Base-by-base conservation (phyloP, 768 basidiomycete genomes). In the Naganishia kalamii region DNA sequence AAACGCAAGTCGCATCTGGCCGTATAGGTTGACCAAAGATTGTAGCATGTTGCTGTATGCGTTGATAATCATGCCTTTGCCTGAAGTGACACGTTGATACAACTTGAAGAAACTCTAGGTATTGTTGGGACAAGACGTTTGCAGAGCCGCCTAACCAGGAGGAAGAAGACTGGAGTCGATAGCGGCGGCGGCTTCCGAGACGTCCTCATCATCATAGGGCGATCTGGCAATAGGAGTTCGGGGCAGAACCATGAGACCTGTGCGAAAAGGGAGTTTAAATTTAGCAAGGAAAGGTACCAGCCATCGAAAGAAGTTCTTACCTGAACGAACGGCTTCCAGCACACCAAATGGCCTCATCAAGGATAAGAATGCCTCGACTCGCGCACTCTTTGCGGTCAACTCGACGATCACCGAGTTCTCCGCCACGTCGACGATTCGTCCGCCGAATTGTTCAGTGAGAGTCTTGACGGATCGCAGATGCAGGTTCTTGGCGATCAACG, bases 191-290 rank as follows among this genome's bases (percentile, higher is more conserved):
- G 73, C 78, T 50, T 83, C 85, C 25, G 83, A 84, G 27, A 80
- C 78, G 13, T 82, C 81, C 15, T 85, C 87, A 15, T 85, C 85
- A 6, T 86, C 85, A 0, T 78, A 72, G 27, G 81, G 78, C 60
- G 82, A 67, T 27, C 75, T 80, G 17, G 84, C 76, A 72, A 98
- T 88, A 2, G 94, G 93, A 5, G 96, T 96, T 67, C 96, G 85
- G 4, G 96, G 96, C 89, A 99, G 96, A 6, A 90, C 93, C 94
- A 99, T 99, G 41, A 90, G 80, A 74, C 93, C 93, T 94, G 68
- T 5, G 35, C 57, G 50, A 17, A 54, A 30, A 23, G 0, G 21
- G 40, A 54, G n/a, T 1, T n/a, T 27, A 21, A 21, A 11, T 33
- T 63, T 33, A 48, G 47, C 21, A 8, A 25, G 19, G 37, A 8